phyloP scores from a whole-genome alignment of 257 asterid genomes.

The Lithospermum erythrorhizon region DNA sequence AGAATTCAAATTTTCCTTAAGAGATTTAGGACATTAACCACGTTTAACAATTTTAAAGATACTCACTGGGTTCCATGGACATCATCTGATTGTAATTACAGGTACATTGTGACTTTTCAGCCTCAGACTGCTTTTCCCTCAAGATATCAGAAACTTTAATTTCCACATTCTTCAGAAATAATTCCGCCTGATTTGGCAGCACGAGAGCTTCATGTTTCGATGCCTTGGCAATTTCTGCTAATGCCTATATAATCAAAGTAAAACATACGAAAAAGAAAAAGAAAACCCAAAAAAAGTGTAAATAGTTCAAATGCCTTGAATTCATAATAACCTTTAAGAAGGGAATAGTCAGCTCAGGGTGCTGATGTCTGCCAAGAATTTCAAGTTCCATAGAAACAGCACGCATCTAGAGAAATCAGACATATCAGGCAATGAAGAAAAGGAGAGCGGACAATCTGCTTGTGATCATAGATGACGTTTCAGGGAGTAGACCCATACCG shows the following conservation, averaged over 20 bases:
- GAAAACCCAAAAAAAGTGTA: not conserved
- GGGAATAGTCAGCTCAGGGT: constrained; percentile 77
- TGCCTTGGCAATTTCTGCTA: constrained; percentile 77
- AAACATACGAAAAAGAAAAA: not conserved
- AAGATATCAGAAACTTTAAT: constrained; percentile 27
- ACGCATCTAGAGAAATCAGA: constrained; percentile 53
- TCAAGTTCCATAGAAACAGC: constrained; percentile 88
- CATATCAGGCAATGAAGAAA: constrained; percentile 10
- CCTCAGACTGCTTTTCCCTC: constrained; percentile 19
- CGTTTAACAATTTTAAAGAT: constrained; percentile 3
- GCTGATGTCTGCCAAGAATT: constrained; percentile 86
- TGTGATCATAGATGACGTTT: constrained; percentile 6
- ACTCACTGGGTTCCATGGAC: constrained; percentile 26
- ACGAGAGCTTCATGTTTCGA: constrained; percentile 59
- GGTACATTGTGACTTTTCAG: constrained; percentile 14
- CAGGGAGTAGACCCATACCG: constrained; percentile 41
- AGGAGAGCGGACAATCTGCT: constrained; percentile 5
- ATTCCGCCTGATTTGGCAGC: constrained; percentile 53
- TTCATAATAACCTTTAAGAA: constrained; percentile 62
- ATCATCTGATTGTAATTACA: constrained; percentile 19
- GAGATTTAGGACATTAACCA: not conserved
- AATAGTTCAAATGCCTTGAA: not conserved
- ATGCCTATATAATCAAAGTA: constrained; percentile 38
- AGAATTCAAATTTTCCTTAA: too few species aligned
- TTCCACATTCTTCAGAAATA: constrained; percentile 36